Evolutionary conservation across 2,329 filamentous ascomycete genomes (phyloP).

Genomic region (Botrytis medusae): DNA sequence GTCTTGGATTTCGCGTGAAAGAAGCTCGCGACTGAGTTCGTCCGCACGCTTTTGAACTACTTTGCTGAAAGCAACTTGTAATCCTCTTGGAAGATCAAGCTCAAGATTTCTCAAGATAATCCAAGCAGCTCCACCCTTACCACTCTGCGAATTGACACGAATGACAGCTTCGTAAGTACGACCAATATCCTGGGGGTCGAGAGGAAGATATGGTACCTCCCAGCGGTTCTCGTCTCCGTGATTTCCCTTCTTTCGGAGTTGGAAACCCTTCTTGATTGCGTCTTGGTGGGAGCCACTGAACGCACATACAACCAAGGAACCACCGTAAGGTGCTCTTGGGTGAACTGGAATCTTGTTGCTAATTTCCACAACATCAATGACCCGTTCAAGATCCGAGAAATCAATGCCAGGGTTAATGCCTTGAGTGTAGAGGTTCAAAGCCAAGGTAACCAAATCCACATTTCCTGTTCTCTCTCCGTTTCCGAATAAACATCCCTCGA

Average conservation of each 20-base stretch:
- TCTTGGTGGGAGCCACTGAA: slow-evolving; percentile 94
- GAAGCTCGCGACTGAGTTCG: slow-evolving; percentile 76
- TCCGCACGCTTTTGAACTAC: slow-evolving; percentile 78
- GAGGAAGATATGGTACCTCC: slow-evolving; percentile 87
- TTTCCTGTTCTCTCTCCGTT: slow-evolving; percentile 97
- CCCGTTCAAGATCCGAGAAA: slow-evolving; percentile 81
- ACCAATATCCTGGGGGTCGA: slow-evolving; percentile 91
- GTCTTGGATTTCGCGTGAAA: slow-evolving; percentile 77
- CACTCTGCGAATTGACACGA: slow-evolving; percentile 93
- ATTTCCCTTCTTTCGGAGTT: slow-evolving; percentile 62
- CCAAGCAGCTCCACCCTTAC: slow-evolving; percentile 93
- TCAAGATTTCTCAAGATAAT: slow-evolving; percentile 86
- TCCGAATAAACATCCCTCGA: slow-evolving; percentile 90
- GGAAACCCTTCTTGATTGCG: slow-evolving; percentile 91
- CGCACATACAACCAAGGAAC: slow-evolving; percentile 85
- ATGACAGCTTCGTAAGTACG: slow-evolving; percentile 98
- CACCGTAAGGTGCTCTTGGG: slow-evolving; percentile 85
- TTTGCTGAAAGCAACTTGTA: slow-evolving; percentile 87
- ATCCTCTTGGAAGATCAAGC: slow-evolving; percentile 86
- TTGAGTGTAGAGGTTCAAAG: slow-evolving; percentile 92
- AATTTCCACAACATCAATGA: slow-evolving; percentile 87
- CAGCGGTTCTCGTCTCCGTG: slow-evolving; percentile 50
- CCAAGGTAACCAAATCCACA: slow-evolving; percentile 90
- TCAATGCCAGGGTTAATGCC: slow-evolving; percentile 82
- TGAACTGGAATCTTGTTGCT: slow-evolving; percentile 96